These are phyloP conservation scores for Sclerotinia sclerotiorum DNA, from an alignment of 2,329 filamentous ascomycete species.

Conservation along the genomic window DNA sequence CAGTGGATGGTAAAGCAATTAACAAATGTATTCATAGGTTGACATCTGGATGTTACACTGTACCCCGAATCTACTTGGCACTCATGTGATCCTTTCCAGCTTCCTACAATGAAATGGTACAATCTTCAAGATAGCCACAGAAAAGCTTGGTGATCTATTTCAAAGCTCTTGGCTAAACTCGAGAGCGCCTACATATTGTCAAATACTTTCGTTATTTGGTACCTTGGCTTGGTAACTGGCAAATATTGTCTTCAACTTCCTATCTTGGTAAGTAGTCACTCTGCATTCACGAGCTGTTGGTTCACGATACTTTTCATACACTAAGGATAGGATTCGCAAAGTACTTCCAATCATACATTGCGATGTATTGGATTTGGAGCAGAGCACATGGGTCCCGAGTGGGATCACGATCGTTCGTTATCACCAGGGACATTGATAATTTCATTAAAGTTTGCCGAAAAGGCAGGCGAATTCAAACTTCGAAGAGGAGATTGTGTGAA, in stretches of 20 bases:
- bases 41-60: background rate
- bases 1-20: background rate
- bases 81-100: background rate
- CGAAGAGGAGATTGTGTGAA: background rate
- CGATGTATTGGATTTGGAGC: no score
- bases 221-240: background rate
- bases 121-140: background rate
- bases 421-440: background rate
- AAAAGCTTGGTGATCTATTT: background rate
- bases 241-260: background rate
- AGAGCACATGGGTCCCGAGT: background rate
- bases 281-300: background rate
- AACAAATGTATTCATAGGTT: background rate
- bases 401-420: background rate
- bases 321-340: background rate
- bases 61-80: background rate
- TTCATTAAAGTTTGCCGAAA: background rate
- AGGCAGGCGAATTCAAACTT: background rate
- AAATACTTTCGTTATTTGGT: background rate
- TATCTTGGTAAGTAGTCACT: background rate
- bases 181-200: background rate
- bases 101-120: background rate
- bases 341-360: slow-evolving; percentile 4
- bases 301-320: background rate
- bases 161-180: background rate